phyloP scores from a whole-genome alignment of 352 stramenopile species.

The Aphanomyces euteiches region DNA sequence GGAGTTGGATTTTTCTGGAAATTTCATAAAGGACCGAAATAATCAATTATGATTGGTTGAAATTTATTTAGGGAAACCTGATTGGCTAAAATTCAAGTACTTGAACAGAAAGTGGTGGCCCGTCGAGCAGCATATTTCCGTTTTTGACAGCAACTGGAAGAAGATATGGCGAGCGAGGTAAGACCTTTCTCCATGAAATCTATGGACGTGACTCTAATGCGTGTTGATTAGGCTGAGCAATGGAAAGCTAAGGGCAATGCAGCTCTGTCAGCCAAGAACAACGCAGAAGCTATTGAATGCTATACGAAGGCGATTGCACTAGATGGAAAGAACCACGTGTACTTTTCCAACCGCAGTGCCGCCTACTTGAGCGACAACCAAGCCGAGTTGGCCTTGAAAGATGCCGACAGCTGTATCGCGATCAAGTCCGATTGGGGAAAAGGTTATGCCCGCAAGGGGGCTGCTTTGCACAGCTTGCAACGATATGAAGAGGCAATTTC shows the following conservation, averaged over 20 bases:
- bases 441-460: slow-evolving; percentile 96
- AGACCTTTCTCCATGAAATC: neutral
- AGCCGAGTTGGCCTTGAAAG: slow-evolving; percentile 90
- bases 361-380: slow-evolving; percentile 95
- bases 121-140: slow-evolving; percentile 10
- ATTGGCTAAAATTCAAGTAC: slow-evolving; percentile 21
- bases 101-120: neutral
- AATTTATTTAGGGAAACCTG: neutral
- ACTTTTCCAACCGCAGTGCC: slow-evolving; percentile 98
- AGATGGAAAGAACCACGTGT: slow-evolving; percentile 95
- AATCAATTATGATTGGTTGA: neutral
- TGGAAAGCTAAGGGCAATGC: slow-evolving; percentile 96
- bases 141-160: slow-evolving; percentile 11
- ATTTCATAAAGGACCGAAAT: slow-evolving; percentile 2
- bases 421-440: slow-evolving; percentile 96
- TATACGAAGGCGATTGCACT: slow-evolving; percentile 97
- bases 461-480: slow-evolving; percentile 92
- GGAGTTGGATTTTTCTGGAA: slow-evolving; percentile 15
- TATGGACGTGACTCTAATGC: neutral
- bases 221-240: slow-evolving; percentile 34
- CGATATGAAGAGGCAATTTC: slow-evolving; percentile 81
- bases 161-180: slow-evolving; percentile 27
- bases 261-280: slow-evolving; percentile 90
- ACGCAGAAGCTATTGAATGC: slow-evolving; percentile 92
- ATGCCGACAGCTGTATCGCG: slow-evolving; percentile 94